Base-by-base conservation (phyloP, 768 basidiomycete genomes). In the Baorangia bicolor region DNA sequence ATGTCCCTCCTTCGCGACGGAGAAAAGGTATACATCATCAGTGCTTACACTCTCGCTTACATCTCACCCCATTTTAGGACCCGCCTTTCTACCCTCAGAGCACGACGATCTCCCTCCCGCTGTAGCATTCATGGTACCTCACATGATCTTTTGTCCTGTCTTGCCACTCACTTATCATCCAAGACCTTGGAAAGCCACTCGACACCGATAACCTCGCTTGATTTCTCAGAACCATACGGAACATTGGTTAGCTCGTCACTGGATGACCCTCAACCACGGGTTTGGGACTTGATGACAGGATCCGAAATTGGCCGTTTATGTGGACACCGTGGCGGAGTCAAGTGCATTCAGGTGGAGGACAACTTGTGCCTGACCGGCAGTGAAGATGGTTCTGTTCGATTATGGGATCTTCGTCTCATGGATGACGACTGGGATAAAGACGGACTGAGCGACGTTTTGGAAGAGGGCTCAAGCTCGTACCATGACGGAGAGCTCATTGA, bases 181-280 rank as follows among this genome's bases (percentile, higher is more conserved):
- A 69, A 95, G 92, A 92, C 93, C 4, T 78, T 98, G 31, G 80
- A 87, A 39, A 84, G 84, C 45, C 96, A 98, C 63, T 78, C 83
- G 1, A 85, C 86, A 1, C 89, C 92, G 0, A 86, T 99, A 61
- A 86, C 87, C 0, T 86, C 94, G 1, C 81, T 99, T 20, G 97
- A 99, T 73, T 92, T 98, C 65, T 92, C 92, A 11, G 96, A 98
- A 67, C 97, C 97, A 6, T 99, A 99, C 64, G 96, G 94, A 16
- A 90, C 87, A 11, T 83, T 98, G 34, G 94, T 98, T 56, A 91
- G 85, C 48, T 88, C 94, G 1, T 88, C 92, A 1, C 85, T 84
- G 57, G 90, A 92, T 49, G 96, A 97, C 62, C 77, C 87, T 13
- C 84, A 90, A 53, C 94, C 94, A 2, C 86, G 90, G 7, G 88